Conservation (phyloP, 2,329 filamentous ascomycete species). For the Fusarium scirpi region DNA sequence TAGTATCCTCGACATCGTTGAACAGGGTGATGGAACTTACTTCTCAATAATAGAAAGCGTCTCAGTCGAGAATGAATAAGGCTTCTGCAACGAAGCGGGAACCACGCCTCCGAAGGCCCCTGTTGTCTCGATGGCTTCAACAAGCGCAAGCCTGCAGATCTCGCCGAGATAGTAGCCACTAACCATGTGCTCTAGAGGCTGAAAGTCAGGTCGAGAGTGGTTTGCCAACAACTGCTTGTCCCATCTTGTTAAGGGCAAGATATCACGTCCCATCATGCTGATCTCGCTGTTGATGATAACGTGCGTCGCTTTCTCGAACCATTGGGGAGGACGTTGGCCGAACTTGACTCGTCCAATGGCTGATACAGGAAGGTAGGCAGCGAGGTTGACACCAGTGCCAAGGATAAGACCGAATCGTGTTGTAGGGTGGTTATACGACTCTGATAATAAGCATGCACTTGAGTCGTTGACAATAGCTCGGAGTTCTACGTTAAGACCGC, state of each 20-base stretch:
- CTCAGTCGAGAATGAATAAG: constrained; percentile 71
- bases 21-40: constrained; percentile 55
- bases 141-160: constrained; percentile 67
- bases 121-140: constrained; percentile 68
- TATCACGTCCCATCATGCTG: constrained; percentile 72
- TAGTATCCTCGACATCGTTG: constrained; percentile 23
- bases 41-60: constrained; percentile 68
- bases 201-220: constrained; percentile 69
- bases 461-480: constrained; percentile 75
- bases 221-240: constrained; percentile 64
- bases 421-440: constrained; percentile 68
- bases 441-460: constrained; percentile 73
- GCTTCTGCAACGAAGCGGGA: constrained; percentile 63
- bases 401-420: constrained; percentile 74
- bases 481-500: constrained; percentile 66
- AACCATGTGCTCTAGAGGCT: constrained; percentile 72
- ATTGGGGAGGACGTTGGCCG: constrained; percentile 64
- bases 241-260: constrained; percentile 72
- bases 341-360: constrained; percentile 68
- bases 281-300: constrained; percentile 76
- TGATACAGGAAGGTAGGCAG: constrained; percentile 71
- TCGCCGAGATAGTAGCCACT: constrained; percentile 76
- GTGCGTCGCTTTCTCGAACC: constrained; percentile 70
- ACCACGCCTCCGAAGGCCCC: constrained; percentile 68
- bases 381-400: constrained; percentile 75